These are phyloP conservation scores for Epichloe bromicola DNA, from an alignment of 2,329 filamentous ascomycete species.

Conservation along the genomic window DNA sequence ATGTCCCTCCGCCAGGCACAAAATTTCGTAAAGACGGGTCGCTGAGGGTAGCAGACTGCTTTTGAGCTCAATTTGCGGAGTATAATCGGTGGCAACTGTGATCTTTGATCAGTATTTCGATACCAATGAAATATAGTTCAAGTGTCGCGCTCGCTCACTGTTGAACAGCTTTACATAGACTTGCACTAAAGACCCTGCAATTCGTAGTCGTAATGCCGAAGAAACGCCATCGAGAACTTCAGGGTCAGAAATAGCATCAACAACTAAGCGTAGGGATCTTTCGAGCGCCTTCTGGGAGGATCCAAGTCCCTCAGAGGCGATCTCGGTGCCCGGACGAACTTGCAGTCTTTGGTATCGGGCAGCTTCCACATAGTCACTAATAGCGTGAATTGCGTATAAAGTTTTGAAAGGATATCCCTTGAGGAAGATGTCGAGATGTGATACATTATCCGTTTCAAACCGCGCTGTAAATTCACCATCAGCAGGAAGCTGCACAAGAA, in stretches of 20 bases:
- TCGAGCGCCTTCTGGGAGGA: conserved; percentile 14
- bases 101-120: background rate
- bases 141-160: conserved; percentile 7
- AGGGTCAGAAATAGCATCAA: conserved; percentile 46
- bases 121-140: no score
- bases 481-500: conserved; percentile 57
- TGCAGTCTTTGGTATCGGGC: conserved; percentile 18
- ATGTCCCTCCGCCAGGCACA: conserved; percentile 13
- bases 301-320: background rate
- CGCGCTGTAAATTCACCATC: conserved; percentile 47
- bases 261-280: conserved; percentile 39
- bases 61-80: conserved; percentile 1
- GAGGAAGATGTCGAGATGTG: conserved; percentile 53
- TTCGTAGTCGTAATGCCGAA: conserved; percentile 12
- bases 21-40: conserved; percentile 12
- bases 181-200: conserved; percentile 17
- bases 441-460: conserved; percentile 40
- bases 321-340: conserved; percentile 13
- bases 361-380: conserved; percentile 46
- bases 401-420: conserved; percentile 56
- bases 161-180: conserved; percentile 16
- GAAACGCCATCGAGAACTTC: conserved; percentile 32
- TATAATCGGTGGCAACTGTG: background rate
- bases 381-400: conserved; percentile 57
- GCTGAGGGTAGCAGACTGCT: conserved; percentile 2